Percentiles rank a stretch among this genome's conserved stretches.
Evolutionary conservation across 768 basidiomycete genomes (phyloP).

Genomic region (Xerocomellus amylosporus): DNA sequence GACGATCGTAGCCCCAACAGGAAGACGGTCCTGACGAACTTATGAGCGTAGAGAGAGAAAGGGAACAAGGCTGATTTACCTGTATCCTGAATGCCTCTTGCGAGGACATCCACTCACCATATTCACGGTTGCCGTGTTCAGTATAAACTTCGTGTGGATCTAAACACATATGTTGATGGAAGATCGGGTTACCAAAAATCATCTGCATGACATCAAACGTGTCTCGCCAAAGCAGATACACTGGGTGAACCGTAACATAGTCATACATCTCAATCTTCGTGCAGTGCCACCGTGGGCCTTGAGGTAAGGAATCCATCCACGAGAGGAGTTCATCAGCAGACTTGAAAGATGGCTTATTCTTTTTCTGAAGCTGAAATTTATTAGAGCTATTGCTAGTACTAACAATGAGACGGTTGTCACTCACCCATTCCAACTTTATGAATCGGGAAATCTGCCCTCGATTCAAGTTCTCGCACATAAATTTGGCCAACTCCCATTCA

Average conservation of each 20-base stretch:
- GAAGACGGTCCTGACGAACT: background rate
- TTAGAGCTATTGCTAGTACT: too few species aligned
- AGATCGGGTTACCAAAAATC: background rate
- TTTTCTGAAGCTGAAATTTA: background rate
- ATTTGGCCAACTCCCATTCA: background rate
- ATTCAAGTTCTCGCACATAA: background rate
- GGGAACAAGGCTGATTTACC: background rate
- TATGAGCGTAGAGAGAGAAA: background rate
- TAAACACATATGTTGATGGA: background rate
- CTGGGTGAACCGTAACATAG: background rate
- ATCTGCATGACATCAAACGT: background rate
- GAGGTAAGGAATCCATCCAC: background rate
- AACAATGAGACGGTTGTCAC: background rate
- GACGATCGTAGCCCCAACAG: constrained; percentile 21
- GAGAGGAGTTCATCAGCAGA: background rate
- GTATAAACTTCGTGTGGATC: background rate
- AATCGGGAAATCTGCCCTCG: background rate
- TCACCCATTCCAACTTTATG: background rate
- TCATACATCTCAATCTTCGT: background rate
- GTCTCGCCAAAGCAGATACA: background rate
- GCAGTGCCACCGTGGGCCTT: background rate
- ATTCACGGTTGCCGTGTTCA: background rate
- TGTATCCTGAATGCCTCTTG: background rate
- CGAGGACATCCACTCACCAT: background rate
- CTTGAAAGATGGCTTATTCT: background rate